Evolutionary conservation across 2,329 filamentous ascomycete genomes (phyloP).

Genomic region (Colletotrichum sp.): DNA sequence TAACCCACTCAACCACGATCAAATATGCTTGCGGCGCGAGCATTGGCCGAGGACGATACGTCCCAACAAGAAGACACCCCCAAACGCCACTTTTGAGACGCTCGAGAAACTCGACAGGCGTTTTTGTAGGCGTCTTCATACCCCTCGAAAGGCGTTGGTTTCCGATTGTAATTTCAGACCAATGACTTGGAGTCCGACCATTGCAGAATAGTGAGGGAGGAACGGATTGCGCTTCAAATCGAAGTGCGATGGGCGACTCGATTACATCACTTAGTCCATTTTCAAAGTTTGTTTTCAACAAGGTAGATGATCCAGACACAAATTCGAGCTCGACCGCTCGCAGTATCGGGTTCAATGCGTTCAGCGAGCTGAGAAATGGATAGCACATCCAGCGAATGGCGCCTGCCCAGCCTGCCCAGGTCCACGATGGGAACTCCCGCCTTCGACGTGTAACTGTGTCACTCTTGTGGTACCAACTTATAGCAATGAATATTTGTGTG

Average conservation of each 20-base stretch:
- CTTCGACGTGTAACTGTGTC: background rate
- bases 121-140: background rate
- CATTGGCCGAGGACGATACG: background rate
- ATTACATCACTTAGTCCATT: background rate
- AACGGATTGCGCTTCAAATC: background rate
- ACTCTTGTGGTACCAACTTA: background rate
- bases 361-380: background rate
- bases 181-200: background rate
- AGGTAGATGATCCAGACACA: background rate
- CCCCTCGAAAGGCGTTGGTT: background rate
- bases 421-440: background rate
- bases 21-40: background rate
- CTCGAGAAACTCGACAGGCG: background rate
- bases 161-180: background rate
- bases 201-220: background rate
- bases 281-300: background rate
- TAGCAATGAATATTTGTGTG: background rate
- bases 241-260: background rate
- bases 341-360: background rate
- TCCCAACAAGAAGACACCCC: background rate
- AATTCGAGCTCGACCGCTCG: background rate
- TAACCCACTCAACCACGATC: background rate
- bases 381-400: background rate
- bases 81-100: background rate
- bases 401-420: background rate